Conservation (phyloP, 1,284 basidiomycete species). For the Malassezia arunalokei region DNA sequence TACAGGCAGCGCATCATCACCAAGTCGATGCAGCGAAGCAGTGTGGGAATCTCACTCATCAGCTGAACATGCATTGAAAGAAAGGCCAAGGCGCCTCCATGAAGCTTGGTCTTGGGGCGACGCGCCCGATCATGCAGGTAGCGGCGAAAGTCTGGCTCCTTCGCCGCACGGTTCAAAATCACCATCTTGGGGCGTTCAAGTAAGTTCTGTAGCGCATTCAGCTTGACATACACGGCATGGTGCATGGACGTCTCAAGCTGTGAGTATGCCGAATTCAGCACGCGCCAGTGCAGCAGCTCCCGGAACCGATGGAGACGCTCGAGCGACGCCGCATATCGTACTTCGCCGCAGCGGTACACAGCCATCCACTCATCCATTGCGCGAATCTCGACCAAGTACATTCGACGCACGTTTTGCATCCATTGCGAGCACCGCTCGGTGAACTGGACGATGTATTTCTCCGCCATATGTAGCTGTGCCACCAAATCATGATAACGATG, state of each 20-base stretch:
- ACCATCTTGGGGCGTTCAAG: constrained; percentile 32
- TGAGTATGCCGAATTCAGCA: constrained; percentile 20
- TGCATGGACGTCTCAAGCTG: constrained; percentile 25
- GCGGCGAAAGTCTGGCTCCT: constrained; percentile 42
- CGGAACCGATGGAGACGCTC: constrained; percentile 19
- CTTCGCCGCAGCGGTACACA: constrained; percentile 13
- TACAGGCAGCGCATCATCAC: constrained; percentile 43
- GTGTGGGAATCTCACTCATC: constrained; percentile 46
- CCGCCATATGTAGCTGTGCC: constrained; percentile 20
- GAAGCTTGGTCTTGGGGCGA: constrained; percentile 21
- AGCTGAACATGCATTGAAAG: constrained; percentile 46
- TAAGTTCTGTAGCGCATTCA: constrained; percentile 38
- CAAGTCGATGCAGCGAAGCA: constrained; percentile 44
- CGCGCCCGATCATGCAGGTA: constrained; percentile 25
- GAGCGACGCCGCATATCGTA: constrained; percentile 6
- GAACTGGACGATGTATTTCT: constrained; percentile 19
- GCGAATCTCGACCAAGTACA: constrained; percentile 21
- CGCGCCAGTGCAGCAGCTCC: constrained; percentile 14
- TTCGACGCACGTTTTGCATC: constrained; percentile 19
- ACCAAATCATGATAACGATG: constrained; percentile 20
- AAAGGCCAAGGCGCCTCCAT: constrained; percentile 42
- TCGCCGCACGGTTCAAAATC: constrained; percentile 44
- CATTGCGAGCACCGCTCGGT: constrained; percentile 21
- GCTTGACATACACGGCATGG: constrained; percentile 21
- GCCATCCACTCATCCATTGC: constrained; percentile 25